Conservation (phyloP, 305 asterid genomes). For the Fraxinus nigra region DNA sequence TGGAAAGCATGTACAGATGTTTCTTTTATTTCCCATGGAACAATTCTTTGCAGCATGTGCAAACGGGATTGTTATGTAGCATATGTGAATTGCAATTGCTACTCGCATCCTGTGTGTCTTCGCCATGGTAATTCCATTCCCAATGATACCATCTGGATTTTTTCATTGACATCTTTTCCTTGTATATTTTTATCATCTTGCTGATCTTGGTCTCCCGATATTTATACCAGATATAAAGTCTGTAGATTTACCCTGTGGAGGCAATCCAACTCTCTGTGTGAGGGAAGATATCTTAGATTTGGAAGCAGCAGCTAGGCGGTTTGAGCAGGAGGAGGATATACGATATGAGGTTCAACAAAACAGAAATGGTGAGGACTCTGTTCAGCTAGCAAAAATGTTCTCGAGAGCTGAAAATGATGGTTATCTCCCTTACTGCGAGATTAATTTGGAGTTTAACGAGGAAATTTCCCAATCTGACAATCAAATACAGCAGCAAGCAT, state of each 20-base stretch:
- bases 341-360: constrained; percentile 42
- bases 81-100: constrained; percentile 74
- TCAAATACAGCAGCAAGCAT: constrained; percentile 17
- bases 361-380: constrained; percentile 44
- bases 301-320: constrained; percentile 77
- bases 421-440: constrained; percentile 62
- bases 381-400: constrained; percentile 45
- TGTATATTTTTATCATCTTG: constrained; percentile 4
- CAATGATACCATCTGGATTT: background rate
- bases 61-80: constrained; percentile 92
- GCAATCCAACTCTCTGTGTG: constrained; percentile 44
- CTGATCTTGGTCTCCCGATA: constrained; percentile 18
- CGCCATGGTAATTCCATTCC: constrained; percentile 66
- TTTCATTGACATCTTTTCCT: background rate
- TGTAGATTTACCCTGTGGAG: constrained; percentile 60
- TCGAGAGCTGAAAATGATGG: constrained; percentile 46
- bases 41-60: constrained; percentile 83
- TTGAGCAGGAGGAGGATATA: constrained; percentile 68
- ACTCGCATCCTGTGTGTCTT: constrained; percentile 75
- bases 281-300: constrained; percentile 66
- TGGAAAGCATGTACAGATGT: constrained; percentile 43
- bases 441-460: constrained; percentile 28
- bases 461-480: constrained; percentile 27
- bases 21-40: constrained; percentile 64
- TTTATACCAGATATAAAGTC: constrained; percentile 55